Conservation (phyloP, 2,329 filamentous ascomycete species). For the Microdochium trichocladiopsis region DNA sequence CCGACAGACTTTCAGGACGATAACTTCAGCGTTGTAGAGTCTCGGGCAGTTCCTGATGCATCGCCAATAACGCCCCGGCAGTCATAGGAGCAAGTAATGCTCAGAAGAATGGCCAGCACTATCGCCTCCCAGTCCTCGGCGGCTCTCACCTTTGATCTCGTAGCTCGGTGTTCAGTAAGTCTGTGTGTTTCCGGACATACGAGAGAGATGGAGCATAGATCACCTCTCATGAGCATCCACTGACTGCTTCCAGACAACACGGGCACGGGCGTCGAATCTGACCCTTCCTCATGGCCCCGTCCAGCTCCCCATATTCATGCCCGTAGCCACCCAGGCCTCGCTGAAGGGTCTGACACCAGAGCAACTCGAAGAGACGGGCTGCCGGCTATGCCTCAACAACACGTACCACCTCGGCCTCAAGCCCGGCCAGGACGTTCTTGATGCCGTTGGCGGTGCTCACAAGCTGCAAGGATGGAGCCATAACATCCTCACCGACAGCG, state of each 20-base stretch:
- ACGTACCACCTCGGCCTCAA: conserved; percentile 96
- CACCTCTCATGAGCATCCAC: no score
- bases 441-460: conserved; percentile 85
- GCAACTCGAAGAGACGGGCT: conserved; percentile 84
- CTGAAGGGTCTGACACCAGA: conserved; percentile 90
- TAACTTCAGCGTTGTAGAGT: no score
- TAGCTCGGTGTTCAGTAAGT: conserved; percentile 74
- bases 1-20: no score
- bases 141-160: conserved; percentile 71
- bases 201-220: no score
- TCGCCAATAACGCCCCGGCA: background rate
- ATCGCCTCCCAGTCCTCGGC: conserved; percentile 44
- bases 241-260: conserved; percentile 63
- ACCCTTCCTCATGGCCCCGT: conserved; percentile 89
- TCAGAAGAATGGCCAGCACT: conserved; percentile 38
- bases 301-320: conserved; percentile 93
- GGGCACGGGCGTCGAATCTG: conserved; percentile 82
- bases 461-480: conserved; percentile 91
- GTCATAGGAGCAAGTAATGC: conserved; percentile 6
- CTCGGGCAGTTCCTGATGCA: no score
- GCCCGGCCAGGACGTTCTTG: conserved; percentile 83
- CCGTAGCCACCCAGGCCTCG: conserved; percentile 92
- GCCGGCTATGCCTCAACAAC: conserved; percentile 91
- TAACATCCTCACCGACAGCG: conserved; percentile 83
- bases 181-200: no score